Base-by-base conservation (phyloP, 2,329 filamentous ascomycete genomes). In the Exophiala aquamarina region DNA sequence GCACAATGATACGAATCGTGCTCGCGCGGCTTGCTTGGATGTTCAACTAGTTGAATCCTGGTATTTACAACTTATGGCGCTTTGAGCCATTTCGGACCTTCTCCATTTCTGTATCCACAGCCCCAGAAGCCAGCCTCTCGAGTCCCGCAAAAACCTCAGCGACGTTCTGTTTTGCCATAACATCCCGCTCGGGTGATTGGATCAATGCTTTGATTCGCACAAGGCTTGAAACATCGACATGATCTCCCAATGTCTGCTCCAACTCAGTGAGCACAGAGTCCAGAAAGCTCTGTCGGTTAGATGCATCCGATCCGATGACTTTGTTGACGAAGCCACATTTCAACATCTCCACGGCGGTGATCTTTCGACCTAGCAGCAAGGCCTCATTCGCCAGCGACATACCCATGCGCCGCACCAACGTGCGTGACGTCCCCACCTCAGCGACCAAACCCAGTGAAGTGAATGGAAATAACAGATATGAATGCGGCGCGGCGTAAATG, bases 61-160 rank as follows among this genome's bases (percentile, higher is more conserved):
- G 11, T 11, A 26, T 26, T 59, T 73, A 95, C 65, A 97, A 71
- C 74, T 97, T 97, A 72, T 97, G 92, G 65, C 84, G 89, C 81
- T 96, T 97, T 77, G 92, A 81, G 13, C 92, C 90, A 52, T 76
- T 82, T 1, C 89, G 89, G 63, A 97, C 72, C 76, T 87, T 90
- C 61, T 77, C 71, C 64, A 97, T 96, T 74, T 96, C 88, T 66
- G 85, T 78, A 74, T 96, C 90, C 17, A 92, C 92, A 34, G 89
- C 75, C 0, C 89, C 89, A 53, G 71, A 79, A 57, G 87, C 66
- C 63, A 97, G 95, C 49, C 90, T 75, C 50, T 91, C 84, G 62
- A 96, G 64, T 0, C 90, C 92, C 2, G 80, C 85, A 73, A 95
- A 91, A 1, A 92, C 89, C 77, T 96, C 92, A 23, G 79, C 73